Evolutionary conservation across 305 asterid species (phyloP).

Genomic region (Solanum hybrid): DNA sequence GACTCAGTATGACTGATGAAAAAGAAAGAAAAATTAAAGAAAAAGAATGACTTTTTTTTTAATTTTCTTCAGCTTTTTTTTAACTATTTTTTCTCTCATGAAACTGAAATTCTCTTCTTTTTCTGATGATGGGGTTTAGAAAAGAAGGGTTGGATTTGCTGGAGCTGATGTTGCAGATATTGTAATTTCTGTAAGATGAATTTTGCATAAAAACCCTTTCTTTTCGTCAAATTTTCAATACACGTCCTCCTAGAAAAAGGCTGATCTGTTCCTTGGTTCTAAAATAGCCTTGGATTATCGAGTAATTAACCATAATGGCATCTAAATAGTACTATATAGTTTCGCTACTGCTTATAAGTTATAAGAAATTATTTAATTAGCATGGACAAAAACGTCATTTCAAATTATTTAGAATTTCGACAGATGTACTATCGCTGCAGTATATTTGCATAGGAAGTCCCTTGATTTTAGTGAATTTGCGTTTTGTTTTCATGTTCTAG

Average conservation of each 20-base stretch:
- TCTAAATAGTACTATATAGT: not conserved
- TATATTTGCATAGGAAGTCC: not conserved
- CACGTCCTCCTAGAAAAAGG: not conserved
- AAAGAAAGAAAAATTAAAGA: not conserved
- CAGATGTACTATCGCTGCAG: not conserved
- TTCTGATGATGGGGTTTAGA: not conserved
- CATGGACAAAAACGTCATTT: not conserved
- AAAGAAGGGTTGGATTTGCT: slow-evolving; percentile 1
- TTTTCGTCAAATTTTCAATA: not conserved
- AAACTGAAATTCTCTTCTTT: slow-evolving; percentile 12
- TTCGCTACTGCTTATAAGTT: not conserved
- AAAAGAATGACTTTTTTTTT: not conserved
- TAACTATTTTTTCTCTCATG: not conserved
- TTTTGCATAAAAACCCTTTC: not conserved
- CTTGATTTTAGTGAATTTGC: not conserved
- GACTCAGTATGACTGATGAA: slow-evolving; percentile 1
- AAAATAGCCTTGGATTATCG: not conserved
- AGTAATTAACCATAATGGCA: not conserved
- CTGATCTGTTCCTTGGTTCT: not conserved
- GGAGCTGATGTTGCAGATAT: slow-evolving; percentile 14
- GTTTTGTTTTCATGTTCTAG: slow-evolving; percentile 2
- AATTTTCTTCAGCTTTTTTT: not conserved
- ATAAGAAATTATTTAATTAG: not conserved
- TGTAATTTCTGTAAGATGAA: not conserved
- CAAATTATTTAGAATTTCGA: not conserved